Percentiles rank a stretch among this genome's conserved stretches.
These are phyloP conservation scores for Lasiodiplodia citricola DNA, from an alignment of 2,329 filamentous ascomycete species.

Conservation along the genomic window DNA sequence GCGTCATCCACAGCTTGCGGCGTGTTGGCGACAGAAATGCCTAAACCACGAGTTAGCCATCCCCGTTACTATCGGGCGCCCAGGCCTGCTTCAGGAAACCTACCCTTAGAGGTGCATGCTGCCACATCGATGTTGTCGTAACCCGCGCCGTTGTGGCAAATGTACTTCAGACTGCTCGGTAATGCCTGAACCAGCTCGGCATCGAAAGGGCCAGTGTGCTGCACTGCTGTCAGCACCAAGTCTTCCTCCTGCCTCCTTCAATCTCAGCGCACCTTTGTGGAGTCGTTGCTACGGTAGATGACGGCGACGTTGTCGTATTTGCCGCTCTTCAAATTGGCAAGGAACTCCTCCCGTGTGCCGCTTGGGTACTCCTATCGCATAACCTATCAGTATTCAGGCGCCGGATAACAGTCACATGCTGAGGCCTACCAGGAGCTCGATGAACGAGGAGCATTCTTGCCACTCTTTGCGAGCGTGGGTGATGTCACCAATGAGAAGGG, in stretches of 20 bases:
- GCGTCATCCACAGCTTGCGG: constrained; percentile 58
- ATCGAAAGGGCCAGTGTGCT: constrained; percentile 54
- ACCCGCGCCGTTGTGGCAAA: constrained; percentile 57
- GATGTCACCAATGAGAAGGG: constrained; percentile 54
- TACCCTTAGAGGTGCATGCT: constrained; percentile 53
- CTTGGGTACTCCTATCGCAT: constrained; percentile 55
- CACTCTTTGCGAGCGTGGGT: constrained; percentile 54
- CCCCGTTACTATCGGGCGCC: not conserved
- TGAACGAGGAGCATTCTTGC: constrained; percentile 44
- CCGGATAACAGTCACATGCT: not conserved
- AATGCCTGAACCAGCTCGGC: constrained; percentile 50
- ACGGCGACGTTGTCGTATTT: constrained; percentile 61
- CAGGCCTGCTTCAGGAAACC: constrained; percentile 34
- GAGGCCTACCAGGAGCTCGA: constrained; percentile 38
- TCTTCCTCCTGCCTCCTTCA: no score
- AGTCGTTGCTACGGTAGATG: constrained; percentile 65
- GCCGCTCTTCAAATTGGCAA: constrained; percentile 60
- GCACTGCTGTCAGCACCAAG: not conserved
- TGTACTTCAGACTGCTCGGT: constrained; percentile 50
- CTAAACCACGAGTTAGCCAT: constrained; percentile 32
- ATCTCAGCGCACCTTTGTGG: constrained; percentile 48
- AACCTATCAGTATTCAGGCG: not conserved
- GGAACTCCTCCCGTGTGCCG: constrained; percentile 61
- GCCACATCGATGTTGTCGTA: constrained; percentile 66
- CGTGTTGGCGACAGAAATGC: constrained; percentile 53